These are phyloP conservation scores for Hypomyces perniciosus DNA, from an alignment of 2,329 filamentous ascomycete genomes.

Conservation along the genomic window DNA sequence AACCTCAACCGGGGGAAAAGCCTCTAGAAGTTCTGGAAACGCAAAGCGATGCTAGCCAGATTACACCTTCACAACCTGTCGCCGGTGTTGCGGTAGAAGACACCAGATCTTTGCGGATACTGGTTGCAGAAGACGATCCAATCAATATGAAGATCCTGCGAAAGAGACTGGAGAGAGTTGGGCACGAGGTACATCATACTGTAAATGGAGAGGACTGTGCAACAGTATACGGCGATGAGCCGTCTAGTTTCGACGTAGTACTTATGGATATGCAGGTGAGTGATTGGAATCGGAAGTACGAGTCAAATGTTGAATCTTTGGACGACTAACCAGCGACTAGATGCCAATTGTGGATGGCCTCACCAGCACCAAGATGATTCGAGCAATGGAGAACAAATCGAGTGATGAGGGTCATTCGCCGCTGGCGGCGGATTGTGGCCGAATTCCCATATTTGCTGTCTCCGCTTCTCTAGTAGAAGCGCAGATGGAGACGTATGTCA, in stretches of 20 bases:
- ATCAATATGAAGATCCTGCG: conserved; percentile 78
- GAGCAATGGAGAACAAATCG: conserved; percentile 58
- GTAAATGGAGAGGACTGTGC: conserved; percentile 84
- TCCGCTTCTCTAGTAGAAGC: conserved; percentile 75
- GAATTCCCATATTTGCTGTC: conserved; percentile 78
- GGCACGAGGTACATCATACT: conserved; percentile 65
- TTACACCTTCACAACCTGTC: conserved; percentile 19
- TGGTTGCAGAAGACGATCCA: conserved; percentile 84
- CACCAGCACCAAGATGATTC: conserved; percentile 75
- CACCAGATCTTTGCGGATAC: conserved; percentile 46
- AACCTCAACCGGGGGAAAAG: conserved; percentile 24
- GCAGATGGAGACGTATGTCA: conserved; percentile 62
- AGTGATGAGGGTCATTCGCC: conserved; percentile 47
- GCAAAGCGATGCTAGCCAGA: conserved; percentile 13
- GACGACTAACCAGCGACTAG: conserved; percentile 37
- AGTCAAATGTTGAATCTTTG: background rate
- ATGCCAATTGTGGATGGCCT: conserved; percentile 91
- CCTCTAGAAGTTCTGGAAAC: conserved; percentile 38
- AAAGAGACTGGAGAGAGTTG: conserved; percentile 71
- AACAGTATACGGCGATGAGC: conserved; percentile 57
- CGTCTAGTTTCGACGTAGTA: conserved; percentile 64
- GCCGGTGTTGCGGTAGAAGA: conserved; percentile 20
- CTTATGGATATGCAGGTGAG: conserved; percentile 90
- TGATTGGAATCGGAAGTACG: conserved; percentile 6
- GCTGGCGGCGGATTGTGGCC: conserved; percentile 53